These are phyloP conservation scores for Proliferodiscus dingleyae DNA, from an alignment of 2,329 filamentous ascomycete species.

Conservation along the genomic window DNA sequence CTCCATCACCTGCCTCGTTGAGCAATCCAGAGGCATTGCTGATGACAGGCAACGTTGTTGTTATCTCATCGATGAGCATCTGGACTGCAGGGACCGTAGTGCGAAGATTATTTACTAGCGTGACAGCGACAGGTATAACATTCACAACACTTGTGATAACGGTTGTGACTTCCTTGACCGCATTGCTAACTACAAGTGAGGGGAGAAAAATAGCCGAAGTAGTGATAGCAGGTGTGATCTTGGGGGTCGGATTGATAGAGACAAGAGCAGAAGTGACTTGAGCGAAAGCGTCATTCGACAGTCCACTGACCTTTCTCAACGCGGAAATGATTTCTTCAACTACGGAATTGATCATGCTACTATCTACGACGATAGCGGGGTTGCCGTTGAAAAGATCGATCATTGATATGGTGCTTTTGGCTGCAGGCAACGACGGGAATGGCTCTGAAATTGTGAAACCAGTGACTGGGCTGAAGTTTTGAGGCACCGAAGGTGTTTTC, in stretches of 20 bases:
- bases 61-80: conserved; percentile 2
- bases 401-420: not conserved
- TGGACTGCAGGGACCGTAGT: conserved; percentile 6
- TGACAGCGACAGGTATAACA: conserved; percentile 4
- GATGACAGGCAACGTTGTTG: conserved; percentile 5
- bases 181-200: conserved; percentile 1
- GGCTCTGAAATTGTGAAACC: too few relatives aligned
- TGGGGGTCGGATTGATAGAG: not conserved
- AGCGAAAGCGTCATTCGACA: conserved; percentile 6
- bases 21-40: not conserved
- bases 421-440: not conserved
- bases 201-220: not conserved
- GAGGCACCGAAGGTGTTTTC: too few relatives aligned
- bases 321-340: conserved; percentile 6
- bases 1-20: not conserved
- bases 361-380: not conserved
- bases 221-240: not conserved
- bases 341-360: not conserved
- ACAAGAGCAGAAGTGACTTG: conserved; percentile 8
- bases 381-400: conserved; percentile 1
- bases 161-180: conserved; percentile 2
- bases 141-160: too few relatives aligned
- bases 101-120: conserved; percentile 3
- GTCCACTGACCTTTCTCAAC: conserved; percentile 7
- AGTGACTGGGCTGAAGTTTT: too few relatives aligned